A percentile compares a stretch with the other conserved stretches of the same genome.
These are phyloP conservation scores for Phtheirospermum japonicum DNA, from an alignment of 257 asterid species.

Conservation along the genomic window DNA sequence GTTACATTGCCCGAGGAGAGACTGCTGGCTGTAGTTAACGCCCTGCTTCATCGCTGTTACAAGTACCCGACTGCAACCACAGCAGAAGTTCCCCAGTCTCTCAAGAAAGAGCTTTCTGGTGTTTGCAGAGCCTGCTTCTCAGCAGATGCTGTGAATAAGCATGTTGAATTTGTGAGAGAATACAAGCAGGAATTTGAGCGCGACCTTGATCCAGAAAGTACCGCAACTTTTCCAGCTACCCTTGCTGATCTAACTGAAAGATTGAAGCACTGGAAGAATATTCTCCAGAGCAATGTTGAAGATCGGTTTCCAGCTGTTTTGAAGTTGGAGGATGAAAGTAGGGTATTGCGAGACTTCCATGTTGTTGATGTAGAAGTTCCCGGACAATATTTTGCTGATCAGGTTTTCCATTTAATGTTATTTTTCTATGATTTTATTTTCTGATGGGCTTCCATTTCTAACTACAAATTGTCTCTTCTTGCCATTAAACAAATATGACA, in stretches of 20 bases:
- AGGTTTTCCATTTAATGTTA: slow-evolving; percentile 42
- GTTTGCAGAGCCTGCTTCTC: slow-evolving; percentile 99
- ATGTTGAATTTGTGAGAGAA: slow-evolving; percentile 94
- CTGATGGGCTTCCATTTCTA: slow-evolving; percentile 1
- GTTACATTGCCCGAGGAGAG: slow-evolving; percentile 99
- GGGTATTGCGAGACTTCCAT: slow-evolving; percentile 92
- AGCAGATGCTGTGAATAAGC: slow-evolving; percentile 98
- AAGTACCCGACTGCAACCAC: slow-evolving; percentile 98
- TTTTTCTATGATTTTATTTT: background rate
- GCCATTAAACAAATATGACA: background rate
- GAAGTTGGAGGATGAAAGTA: slow-evolving; percentile 98
- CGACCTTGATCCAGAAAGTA: slow-evolving; percentile 97
- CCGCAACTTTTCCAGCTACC: slow-evolving; percentile 87
- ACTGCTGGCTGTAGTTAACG: slow-evolving; percentile 94
- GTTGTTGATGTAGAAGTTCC: slow-evolving; percentile 99
- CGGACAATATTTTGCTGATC: slow-evolving; percentile 94
- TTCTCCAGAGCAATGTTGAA: slow-evolving; percentile 93
- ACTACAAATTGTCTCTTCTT: background rate
- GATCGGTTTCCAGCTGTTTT: slow-evolving; percentile 96
- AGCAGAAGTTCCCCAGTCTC: slow-evolving; percentile 98
- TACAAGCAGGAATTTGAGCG: slow-evolving; percentile 97
- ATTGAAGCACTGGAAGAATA: slow-evolving; percentile 95
- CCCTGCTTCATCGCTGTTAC: slow-evolving; percentile 98
- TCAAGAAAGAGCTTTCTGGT: slow-evolving; percentile 98
- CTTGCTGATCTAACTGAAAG: slow-evolving; percentile 93